phyloP scores from a whole-genome alignment of 78 protist genomes.

The slime mould (Dictyostelium discoideum) region dicty_2.7 NC_007091.3:1009001-1009500 shows the following conservation, averaged over 20 bases:
- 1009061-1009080: too few relatives aligned
- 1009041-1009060: neutral
- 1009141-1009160: too few relatives aligned
- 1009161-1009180: neutral
- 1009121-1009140: neutral
- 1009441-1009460: constrained; percentile 24
- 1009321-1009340: neutral
- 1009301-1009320: neutral
- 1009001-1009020: too few relatives aligned
- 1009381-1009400: constrained; percentile 77
- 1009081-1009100: too few relatives aligned
- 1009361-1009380: constrained; percentile 15
- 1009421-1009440: neutral
- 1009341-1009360: neutral
- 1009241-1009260: neutral
- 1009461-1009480: constrained; percentile 59
- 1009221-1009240: too few relatives aligned
- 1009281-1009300: neutral
- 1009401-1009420: constrained; percentile 35
- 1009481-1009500: constrained; percentile 68
- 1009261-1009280: too few relatives aligned
- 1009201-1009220: neutral
- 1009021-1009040: neutral
- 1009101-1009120: neutral
- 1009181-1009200: neutral